phyloP scores from a whole-genome alignment of 805 yeast species.

The Teunomyces tritomae region DNA sequence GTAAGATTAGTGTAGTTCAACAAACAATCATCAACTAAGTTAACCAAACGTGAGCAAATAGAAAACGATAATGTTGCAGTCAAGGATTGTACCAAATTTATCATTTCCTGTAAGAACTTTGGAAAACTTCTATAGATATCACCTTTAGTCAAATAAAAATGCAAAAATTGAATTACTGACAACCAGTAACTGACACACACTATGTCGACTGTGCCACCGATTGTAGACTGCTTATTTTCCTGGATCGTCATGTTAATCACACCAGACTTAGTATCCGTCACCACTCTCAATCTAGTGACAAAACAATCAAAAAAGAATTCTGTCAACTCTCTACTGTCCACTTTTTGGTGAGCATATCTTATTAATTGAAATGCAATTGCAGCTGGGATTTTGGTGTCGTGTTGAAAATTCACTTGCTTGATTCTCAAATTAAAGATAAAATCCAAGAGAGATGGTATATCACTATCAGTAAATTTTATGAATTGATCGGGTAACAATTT shows the following conservation, averaged over 20 bases:
- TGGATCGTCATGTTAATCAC: slow-evolving; percentile 43
- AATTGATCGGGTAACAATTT: slow-evolving; percentile 56
- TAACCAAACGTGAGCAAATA: slow-evolving; percentile 57
- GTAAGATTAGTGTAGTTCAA: slow-evolving; percentile 80
- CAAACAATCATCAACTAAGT: slow-evolving; percentile 61
- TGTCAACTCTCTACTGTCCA: slow-evolving; percentile 53
- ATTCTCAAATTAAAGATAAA: slow-evolving; percentile 47
- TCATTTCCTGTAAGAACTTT: slow-evolving; percentile 55
- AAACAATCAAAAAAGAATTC: slow-evolving; percentile 60
- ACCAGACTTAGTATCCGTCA: slow-evolving; percentile 60
- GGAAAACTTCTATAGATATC: slow-evolving; percentile 55
- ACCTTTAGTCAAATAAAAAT: slow-evolving; percentile 73
- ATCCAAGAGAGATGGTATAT: slow-evolving; percentile 49
- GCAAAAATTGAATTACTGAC: slow-evolving; percentile 70
- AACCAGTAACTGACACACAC: slow-evolving; percentile 84
- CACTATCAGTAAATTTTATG: slow-evolving; percentile 58
- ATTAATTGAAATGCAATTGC: slow-evolving; percentile 66
- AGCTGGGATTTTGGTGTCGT: slow-evolving; percentile 60
- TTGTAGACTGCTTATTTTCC: slow-evolving; percentile 11
- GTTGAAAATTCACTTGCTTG: slow-evolving; percentile 35
- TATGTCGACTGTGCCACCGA: slow-evolving; percentile 54
- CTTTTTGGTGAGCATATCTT: slow-evolving; percentile 62
- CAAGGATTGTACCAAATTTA: slow-evolving; percentile 55
- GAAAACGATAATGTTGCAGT: slow-evolving; percentile 66
- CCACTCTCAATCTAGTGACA: slow-evolving; percentile 57